Evolutionary conservation across 1,284 basidiomycete genomes (phyloP).

Genomic region (Tylopilus orsonianus): DNA sequence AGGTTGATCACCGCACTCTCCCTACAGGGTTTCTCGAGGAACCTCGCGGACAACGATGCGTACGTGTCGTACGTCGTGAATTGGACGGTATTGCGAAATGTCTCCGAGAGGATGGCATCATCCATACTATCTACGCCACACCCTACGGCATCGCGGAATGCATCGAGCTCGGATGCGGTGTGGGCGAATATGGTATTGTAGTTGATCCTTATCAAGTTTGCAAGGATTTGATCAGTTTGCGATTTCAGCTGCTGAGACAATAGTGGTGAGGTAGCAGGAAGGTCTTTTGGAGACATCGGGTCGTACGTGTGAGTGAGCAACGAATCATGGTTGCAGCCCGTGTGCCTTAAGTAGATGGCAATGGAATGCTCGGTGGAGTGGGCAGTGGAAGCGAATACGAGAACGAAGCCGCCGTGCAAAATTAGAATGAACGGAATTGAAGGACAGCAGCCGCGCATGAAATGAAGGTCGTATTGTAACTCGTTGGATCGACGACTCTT

Average conservation of each 20-base stretch:
- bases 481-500: too few species aligned
- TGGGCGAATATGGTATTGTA: slow-evolving; percentile 16
- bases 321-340: too few species aligned
- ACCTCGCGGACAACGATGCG: slow-evolving; percentile 8
- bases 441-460: too few species aligned
- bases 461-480: too few species aligned
- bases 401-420: too few species aligned
- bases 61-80: slow-evolving; percentile 20
- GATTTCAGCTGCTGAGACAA: slow-evolving; percentile 5
- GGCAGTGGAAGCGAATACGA: too few species aligned
- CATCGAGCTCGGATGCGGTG: slow-evolving; percentile 7
- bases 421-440: too few species aligned
- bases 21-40: slow-evolving; percentile 15
- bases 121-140: not conserved
- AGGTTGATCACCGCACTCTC: slow-evolving; percentile 8
- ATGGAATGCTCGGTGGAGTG: too few species aligned
- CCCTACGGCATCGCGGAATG: slow-evolving; percentile 13
- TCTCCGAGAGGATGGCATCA: slow-evolving; percentile 1
- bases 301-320: too few species aligned
- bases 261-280: not conserved
- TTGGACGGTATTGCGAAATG: slow-evolving; percentile 11
- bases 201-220: slow-evolving; percentile 13
- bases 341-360: too few species aligned
- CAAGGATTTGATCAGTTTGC: not conserved
- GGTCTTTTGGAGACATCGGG: slow-evolving; percentile 2